phyloP scores from a whole-genome alignment of 2,329 filamentous ascomycete genomes.

The Diplodia mutila region DNA sequence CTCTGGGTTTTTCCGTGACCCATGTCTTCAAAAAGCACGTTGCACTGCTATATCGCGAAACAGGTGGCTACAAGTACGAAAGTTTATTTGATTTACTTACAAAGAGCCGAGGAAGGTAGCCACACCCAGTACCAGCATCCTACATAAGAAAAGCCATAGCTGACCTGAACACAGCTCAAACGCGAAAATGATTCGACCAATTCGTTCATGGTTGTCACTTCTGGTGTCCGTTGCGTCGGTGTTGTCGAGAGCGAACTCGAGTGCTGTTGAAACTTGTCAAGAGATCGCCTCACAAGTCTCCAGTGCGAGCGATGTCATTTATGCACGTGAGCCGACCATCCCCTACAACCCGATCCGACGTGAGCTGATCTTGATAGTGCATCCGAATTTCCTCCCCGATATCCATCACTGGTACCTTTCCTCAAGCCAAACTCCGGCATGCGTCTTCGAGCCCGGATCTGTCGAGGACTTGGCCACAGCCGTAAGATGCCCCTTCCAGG shows the following conservation, averaged over 20 bases:
- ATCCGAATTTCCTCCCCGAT: not conserved
- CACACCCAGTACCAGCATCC: too few species aligned
- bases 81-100: not conserved
- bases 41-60: not conserved
- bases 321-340: not conserved
- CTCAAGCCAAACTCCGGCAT: slow-evolving; percentile 9
- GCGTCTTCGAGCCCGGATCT: slow-evolving; percentile 6
- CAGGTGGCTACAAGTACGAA: not conserved
- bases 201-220: not conserved
- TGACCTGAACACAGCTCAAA: not conserved
- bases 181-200: not conserved
- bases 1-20: not conserved
- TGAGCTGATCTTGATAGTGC: not conserved
- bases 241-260: not conserved
- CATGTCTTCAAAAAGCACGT: not conserved
- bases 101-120: not conserved
- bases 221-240: not conserved
- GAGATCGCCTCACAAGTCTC: not conserved
- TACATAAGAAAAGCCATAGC: not conserved
- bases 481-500: not conserved
- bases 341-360: not conserved
- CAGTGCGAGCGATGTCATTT: not conserved
- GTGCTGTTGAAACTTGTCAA: not conserved
- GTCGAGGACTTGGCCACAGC: not conserved
- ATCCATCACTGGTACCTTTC: slow-evolving; percentile 15